phyloP scores from a whole-genome alignment of 306 rosid genomes.

The Canavalia ensiformis region DNA sequence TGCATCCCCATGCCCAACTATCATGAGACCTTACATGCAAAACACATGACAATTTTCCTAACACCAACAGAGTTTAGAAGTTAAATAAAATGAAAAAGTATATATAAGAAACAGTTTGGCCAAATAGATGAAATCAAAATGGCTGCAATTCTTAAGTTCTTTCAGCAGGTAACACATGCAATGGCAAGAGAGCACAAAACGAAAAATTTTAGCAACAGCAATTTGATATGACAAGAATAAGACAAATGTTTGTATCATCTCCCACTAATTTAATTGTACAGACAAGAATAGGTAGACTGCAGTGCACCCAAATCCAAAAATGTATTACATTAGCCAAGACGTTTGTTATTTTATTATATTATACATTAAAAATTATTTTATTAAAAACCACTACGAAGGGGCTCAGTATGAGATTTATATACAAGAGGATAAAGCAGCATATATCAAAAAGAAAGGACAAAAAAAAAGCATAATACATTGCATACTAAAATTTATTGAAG shows the following conservation, averaged over 20 bases:
- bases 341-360: background rate
- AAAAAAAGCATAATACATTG: background rate
- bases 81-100: background rate
- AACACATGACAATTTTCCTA: constrained; percentile 2
- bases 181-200: background rate
- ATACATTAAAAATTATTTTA: background rate
- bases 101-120: background rate
- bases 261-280: background rate
- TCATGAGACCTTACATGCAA: background rate
- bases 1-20: constrained; percentile 13
- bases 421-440: constrained; percentile 2
- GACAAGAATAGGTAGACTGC: background rate
- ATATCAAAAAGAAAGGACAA: background rate
- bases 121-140: background rate
- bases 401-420: background rate
- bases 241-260: constrained; percentile 13
- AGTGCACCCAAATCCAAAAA: background rate
- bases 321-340: constrained; percentile 3
- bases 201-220: background rate
- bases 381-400: background rate
- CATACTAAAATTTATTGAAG: background rate
- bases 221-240: constrained; percentile 16
- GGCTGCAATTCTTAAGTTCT: constrained; percentile 1
- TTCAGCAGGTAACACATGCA: background rate
- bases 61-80: background rate